These are phyloP conservation scores for Stemphylium vesicarium DNA, from an alignment of 2,329 filamentous ascomycete species.

Conservation along the genomic window DNA sequence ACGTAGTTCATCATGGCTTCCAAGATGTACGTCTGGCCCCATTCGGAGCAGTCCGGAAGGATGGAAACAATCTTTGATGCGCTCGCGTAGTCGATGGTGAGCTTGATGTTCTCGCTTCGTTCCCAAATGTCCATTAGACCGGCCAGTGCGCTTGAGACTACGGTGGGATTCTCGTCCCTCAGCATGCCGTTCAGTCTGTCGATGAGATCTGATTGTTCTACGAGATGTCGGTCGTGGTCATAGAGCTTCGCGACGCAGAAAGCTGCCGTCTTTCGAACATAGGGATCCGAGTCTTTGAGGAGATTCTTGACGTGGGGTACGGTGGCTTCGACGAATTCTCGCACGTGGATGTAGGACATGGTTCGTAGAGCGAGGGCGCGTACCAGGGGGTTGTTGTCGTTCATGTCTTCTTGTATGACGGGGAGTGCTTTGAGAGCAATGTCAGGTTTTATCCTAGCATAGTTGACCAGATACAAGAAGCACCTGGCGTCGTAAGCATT, in stretches of 20 bases:
- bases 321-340: conserved; percentile 92
- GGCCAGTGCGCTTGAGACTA: conserved; percentile 92
- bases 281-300: conserved; percentile 86
- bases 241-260: conserved; percentile 98
- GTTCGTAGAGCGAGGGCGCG: conserved; percentile 90
- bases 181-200: conserved; percentile 88
- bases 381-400: conserved; percentile 89
- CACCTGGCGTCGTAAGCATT: conserved; percentile 69
- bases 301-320: conserved; percentile 82
- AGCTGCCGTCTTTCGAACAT: conserved; percentile 95
- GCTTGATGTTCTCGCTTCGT: conserved; percentile 92
- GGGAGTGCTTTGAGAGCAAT: conserved; percentile 92
- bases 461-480: conserved; percentile 97
- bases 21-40: conserved; percentile 98
- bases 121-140: conserved; percentile 98
- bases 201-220: conserved; percentile 90
- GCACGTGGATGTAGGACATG: conserved; percentile 96
- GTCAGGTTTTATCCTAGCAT: conserved; percentile 91
- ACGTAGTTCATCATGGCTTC: conserved; percentile 98
- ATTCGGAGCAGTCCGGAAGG: conserved; percentile 95
- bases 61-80: conserved; percentile 99
- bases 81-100: conserved; percentile 97
- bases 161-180: conserved; percentile 94
- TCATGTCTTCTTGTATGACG: conserved; percentile 89
- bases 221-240: conserved; percentile 89